These are phyloP conservation scores for Nakazawaea peltata DNA, from an alignment of 805 yeast species.

Conservation along the genomic window DNA sequence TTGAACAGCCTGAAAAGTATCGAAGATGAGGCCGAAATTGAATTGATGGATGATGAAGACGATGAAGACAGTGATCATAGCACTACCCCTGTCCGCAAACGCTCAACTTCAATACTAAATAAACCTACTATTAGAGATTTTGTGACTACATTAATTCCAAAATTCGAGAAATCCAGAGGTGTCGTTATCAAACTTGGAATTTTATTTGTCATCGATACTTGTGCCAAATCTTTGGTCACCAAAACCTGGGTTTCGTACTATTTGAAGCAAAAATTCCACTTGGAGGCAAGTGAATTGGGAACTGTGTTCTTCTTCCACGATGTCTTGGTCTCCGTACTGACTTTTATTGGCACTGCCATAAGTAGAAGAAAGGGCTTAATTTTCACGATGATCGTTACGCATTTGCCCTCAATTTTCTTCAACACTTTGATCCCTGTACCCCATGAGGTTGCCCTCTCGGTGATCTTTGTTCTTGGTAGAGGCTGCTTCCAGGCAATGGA, in stretches of 20 bases:
- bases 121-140: not conserved
- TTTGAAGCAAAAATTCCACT: constrained; percentile 27
- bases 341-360: constrained; percentile 33
- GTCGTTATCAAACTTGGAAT: constrained; percentile 26
- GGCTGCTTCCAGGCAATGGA: constrained; percentile 38
- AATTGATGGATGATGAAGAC: constrained; percentile 5
- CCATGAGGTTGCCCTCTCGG: constrained; percentile 21
- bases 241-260: constrained; percentile 39
- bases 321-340: constrained; percentile 28
- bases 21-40: not conserved
- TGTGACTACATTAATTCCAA: constrained; percentile 11
- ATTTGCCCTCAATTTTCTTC: constrained; percentile 33
- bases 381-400: constrained; percentile 35
- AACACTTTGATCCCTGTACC: constrained; percentile 32
- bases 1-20: not conserved
- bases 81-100: not conserved
- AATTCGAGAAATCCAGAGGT: constrained; percentile 14
- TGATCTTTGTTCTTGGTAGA: constrained; percentile 25
- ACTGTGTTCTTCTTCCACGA: constrained; percentile 31
- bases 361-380: constrained; percentile 37
- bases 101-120: too few species aligned
- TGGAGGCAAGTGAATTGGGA: constrained; percentile 29
- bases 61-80: too few species aligned
- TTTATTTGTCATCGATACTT: constrained; percentile 33
- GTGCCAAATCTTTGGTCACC: constrained; percentile 35